Percentiles rank a stretch among this genome's conserved stretches.
phyloP scores from a whole-genome alignment of 129 eudicot genomes.

The Arctium minus region DNA sequence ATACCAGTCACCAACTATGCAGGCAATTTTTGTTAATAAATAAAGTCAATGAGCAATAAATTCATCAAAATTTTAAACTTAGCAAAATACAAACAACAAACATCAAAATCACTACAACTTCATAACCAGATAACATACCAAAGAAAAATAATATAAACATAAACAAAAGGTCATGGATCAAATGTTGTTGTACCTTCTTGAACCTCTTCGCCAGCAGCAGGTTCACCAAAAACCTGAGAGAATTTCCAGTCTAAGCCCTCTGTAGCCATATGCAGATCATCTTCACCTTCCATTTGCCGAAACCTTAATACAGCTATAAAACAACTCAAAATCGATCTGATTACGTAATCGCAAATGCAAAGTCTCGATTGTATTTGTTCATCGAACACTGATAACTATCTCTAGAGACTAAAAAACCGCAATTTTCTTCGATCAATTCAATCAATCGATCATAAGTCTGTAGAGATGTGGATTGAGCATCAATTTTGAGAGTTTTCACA shows the following conservation, averaged over 20 bases:
- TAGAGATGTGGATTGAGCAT: neutral
- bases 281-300: slow-evolving; percentile 25
- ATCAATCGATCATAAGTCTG: too few relatives aligned
- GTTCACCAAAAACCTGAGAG: slow-evolving; percentile 55
- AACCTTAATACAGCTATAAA: neutral
- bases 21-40: neutral
- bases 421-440: neutral
- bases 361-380: neutral
- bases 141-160: neutral
- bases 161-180: neutral
- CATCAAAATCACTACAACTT: too few relatives aligned
- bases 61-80: too few relatives aligned
- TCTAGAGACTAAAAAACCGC: neutral
- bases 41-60: neutral
- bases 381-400: neutral
- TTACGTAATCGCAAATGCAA: slow-evolving; percentile 9
- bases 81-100: too few relatives aligned
- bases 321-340: slow-evolving; percentile 1
- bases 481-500: neutral
- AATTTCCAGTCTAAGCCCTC: slow-evolving; percentile 47
- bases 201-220: slow-evolving; percentile 50
- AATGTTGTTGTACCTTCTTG: slow-evolving; percentile 41
- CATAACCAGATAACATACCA: too few relatives aligned
- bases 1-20: too few relatives aligned
- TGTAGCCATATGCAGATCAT: slow-evolving; percentile 27